Evolutionary conservation across 371 early-diverging fungal genomes (phyloP), one percentile per base, ranked within the genome.

Genomic region (Saksenaea vasiformis): DNA sequence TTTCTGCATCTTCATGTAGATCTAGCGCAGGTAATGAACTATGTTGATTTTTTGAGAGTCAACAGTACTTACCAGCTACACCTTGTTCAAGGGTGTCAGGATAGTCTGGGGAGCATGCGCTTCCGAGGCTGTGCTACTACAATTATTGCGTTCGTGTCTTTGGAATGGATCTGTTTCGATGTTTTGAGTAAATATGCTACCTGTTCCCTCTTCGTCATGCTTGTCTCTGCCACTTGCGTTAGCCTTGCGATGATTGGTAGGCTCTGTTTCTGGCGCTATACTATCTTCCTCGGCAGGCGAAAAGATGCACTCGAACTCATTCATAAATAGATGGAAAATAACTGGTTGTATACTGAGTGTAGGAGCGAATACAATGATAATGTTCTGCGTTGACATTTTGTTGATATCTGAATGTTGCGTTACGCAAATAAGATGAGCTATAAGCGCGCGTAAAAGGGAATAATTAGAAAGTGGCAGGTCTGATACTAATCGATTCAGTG

Each of bases 301-400:
- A 67, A 98, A 97, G 35, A 97, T 90, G 60, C 87, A 87, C 41
- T 90, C 89, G 70, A 95, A 98, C 58, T 96, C 93, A 3, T 90
- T 83, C 76, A 97, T 83, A 72, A 98, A 83, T 66, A 96, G 74
- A 34, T 84, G 89, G 59, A 98, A 93, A 1, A 98, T 87, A 11
- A 90, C 88, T 14, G 95, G 93, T 1, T 96, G 95, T 60, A 98
- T 93, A 8, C 91, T 91, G 7, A 97, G 78, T 7, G 97, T 96
- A 5, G 97, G 96, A 24, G 95, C 91, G 67, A 97, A 97, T 0
- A 98, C 95, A 60, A 97, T 96, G 28, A 94, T 93, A 34, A 98
- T 87, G 77, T 97, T 97, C n/a, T 93, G 87, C 51, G 93, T 79
- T 3, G 89, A 96, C 98, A 98, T 98, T 78, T 91, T 93, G 85